phyloP scores from a whole-genome alignment of 805 yeast genomes.

The Sugiyamaella lignohabitans region DNA sequence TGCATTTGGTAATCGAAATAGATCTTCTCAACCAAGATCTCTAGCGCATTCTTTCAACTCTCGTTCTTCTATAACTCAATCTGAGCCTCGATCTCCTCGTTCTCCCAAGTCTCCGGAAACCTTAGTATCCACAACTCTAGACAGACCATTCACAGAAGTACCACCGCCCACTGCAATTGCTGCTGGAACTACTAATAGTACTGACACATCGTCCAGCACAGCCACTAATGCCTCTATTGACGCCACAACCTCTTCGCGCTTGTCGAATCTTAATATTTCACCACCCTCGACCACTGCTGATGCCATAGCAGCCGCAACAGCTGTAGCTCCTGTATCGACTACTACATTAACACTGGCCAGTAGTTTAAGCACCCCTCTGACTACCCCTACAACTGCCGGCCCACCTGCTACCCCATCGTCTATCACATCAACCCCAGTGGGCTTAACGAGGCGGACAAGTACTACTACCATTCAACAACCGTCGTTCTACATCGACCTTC shows the following conservation, averaged over 20 bases:
- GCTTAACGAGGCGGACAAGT: neutral
- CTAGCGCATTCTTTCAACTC: too few relatives aligned
- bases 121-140: neutral
- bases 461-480: conserved; percentile 9
- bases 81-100: too few relatives aligned
- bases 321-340: too few relatives aligned
- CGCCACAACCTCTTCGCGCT: neutral
- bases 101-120: too few relatives aligned
- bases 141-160: neutral
- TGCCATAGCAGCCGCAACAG: too few relatives aligned
- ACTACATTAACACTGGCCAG: too few relatives aligned
- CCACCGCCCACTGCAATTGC: conserved; percentile 1
- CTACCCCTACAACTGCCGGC: neutral
- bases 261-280: neutral
- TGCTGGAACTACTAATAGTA: neutral
- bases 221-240: neutral
- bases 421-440: neutral
- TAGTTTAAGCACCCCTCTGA: neutral
- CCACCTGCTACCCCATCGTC: neutral
- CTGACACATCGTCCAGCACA: neutral
- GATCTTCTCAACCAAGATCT: too few relatives aligned
- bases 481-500: conserved; percentile 23
- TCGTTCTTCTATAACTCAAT: neutral
- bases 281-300: too few relatives aligned
- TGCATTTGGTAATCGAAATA: neutral